A percentile compares a stretch with the other conserved stretches of the same genome.
Conservation (phyloP, 257 asterid species). For the Solanum infundibuliforme region DNA sequence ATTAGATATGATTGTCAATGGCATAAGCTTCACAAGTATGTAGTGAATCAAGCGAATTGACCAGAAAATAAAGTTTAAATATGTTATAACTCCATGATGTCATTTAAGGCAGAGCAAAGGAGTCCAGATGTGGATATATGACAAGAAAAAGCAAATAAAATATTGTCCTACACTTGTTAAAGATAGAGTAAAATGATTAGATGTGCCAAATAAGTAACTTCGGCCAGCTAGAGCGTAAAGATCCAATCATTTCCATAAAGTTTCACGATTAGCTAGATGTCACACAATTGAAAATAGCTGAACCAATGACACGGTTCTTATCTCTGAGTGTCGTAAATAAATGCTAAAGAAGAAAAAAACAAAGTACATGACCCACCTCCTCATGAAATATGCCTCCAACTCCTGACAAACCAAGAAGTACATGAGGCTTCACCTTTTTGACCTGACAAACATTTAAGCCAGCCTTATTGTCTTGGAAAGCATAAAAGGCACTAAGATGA, state of each 20-base stretch:
- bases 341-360: neutral
- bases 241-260: neutral
- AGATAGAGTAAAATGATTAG: neutral
- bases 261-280: neutral
- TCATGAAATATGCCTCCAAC: slow-evolving; percentile 85
- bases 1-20: neutral
- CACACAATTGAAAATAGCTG: neutral
- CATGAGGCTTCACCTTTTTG: slow-evolving; percentile 89
- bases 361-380: slow-evolving; percentile 42
- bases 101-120: neutral
- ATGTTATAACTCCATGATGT: neutral
- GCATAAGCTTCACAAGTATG: neutral
- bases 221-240: neutral
- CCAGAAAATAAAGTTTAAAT: neutral
- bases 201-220: neutral
- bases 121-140: neutral
- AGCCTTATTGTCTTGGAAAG: slow-evolving; percentile 11
- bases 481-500: neutral
- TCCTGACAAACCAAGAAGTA: slow-evolving; percentile 98
- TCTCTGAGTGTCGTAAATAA: neutral
- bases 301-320: neutral
- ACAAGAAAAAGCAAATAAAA: neutral
- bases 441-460: slow-evolving; percentile 47
- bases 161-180: neutral
- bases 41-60: neutral